Conservation (phyloP, 2,329 filamentous ascomycete genomes). For the Sclerotinia glacialis region DNA sequence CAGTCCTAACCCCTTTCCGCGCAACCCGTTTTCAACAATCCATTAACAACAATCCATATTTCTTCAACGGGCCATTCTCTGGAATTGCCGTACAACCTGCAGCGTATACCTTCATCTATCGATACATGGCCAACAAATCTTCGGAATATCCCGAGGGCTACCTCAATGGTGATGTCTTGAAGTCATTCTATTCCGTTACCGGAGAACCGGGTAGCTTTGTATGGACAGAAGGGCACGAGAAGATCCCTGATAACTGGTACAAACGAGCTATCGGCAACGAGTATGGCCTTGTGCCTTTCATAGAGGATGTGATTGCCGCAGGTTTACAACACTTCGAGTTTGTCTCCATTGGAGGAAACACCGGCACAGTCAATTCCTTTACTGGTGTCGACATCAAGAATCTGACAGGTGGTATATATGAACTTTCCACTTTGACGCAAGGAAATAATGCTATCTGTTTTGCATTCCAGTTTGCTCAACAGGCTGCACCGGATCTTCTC, state of each 20-base stretch:
- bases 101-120: constrained; percentile 36
- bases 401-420: constrained; percentile 47
- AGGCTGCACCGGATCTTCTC: constrained; percentile 45
- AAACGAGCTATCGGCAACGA: constrained; percentile 29
- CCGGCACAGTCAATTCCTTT: constrained; percentile 51
- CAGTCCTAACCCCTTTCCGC: constrained; percentile 45
- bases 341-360: constrained; percentile 51
- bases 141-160: constrained; percentile 35
- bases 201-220: constrained; percentile 27
- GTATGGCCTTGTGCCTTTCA: constrained; percentile 43
- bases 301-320: constrained; percentile 43
- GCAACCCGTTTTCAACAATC: constrained; percentile 43
- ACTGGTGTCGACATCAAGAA: constrained; percentile 46
- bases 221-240: constrained; percentile 27
- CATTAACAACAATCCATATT: constrained; percentile 46
- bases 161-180: constrained; percentile 34
- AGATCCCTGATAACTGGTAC: constrained; percentile 31
- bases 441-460: constrained; percentile 51
- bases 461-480: constrained; percentile 42
- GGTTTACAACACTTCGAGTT: constrained; percentile 45
- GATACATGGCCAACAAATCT: constrained; percentile 39
- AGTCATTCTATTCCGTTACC: constrained; percentile 29
- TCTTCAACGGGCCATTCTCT: constrained; percentile 53
- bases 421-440: constrained; percentile 43
- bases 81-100: constrained; percentile 42